Percentiles rank a stretch among this genome's conserved stretches.
Evolutionary conservation across 768 basidiomycete genomes (phyloP).

Genomic region (Serpula lacrymans): DNA sequence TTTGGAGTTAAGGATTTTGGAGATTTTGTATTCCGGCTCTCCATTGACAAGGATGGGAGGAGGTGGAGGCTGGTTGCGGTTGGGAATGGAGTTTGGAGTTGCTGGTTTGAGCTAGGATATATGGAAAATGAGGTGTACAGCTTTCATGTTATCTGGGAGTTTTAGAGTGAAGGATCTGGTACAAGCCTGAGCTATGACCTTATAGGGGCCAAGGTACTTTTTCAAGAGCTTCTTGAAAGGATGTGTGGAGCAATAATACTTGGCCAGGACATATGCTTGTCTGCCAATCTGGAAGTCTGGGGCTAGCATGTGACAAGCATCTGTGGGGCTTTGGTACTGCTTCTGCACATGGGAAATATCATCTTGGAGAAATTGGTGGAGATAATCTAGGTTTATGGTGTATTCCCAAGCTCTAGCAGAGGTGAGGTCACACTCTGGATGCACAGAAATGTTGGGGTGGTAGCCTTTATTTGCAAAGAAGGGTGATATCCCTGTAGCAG

Average conservation of each 20-base stretch:
- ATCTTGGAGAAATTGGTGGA: conserved; percentile 13
- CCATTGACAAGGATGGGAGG: no score
- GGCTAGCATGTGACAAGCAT: conserved; percentile 1
- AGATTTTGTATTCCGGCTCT: no score
- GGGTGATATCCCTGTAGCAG: conserved; percentile 25
- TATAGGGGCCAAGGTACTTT: conserved; percentile 16
- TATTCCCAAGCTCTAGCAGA: conserved; percentile 13
- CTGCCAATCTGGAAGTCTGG: conserved; percentile 6
- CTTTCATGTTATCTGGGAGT: conserved; percentile 14
- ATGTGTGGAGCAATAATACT: conserved; percentile 6
- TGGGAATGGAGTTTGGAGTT: no score
- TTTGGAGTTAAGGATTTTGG: no score
- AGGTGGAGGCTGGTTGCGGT: no score
- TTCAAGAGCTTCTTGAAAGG: conserved; percentile 16
- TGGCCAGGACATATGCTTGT: conserved; percentile 6
- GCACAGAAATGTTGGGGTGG: conserved; percentile 16
- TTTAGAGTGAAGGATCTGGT: conserved; percentile 16
- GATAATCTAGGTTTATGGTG: conserved; percentile 15
- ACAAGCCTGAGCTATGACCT: conserved; percentile 15
- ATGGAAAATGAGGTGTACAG: no score
- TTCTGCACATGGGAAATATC: conserved; percentile 14
- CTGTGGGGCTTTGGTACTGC: conserved; percentile 9
- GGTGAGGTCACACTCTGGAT: conserved; percentile 10
- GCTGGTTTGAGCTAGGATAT: no score
- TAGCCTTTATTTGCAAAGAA: conserved; percentile 29